A percentile compares a stretch with the other conserved stretches of the same genome.
Conservation (phyloP, 371 early-diverging fungal species). For the Apophysomyces variabilis region DNA sequence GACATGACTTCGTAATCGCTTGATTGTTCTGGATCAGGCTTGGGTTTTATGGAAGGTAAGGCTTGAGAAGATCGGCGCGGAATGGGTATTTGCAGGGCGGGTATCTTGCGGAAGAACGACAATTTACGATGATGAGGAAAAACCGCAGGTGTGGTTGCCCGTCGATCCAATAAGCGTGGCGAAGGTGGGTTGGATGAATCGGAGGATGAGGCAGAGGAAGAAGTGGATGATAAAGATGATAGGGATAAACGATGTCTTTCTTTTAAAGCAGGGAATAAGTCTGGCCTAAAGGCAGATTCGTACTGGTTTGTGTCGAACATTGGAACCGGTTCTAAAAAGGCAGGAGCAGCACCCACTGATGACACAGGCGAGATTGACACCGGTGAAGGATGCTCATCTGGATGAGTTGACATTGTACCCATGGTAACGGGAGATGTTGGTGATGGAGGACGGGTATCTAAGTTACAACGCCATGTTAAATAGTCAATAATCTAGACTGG, state of each 20-base stretch:
- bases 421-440: constrained; percentile 19
- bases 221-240: constrained; percentile 13
- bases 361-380: constrained; percentile 12
- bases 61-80: constrained; percentile 25
- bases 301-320: constrained; percentile 21
- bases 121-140: constrained; percentile 5
- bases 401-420: constrained; percentile 7
- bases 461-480: neutral
- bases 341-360: constrained; percentile 16
- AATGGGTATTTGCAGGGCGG: constrained; percentile 30
- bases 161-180: constrained; percentile 13
- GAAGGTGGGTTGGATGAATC: constrained; percentile 21
- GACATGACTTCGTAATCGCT: constrained; percentile 22
- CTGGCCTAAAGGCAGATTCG: constrained; percentile 23
- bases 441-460: constrained; percentile 20
- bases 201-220: constrained; percentile 26
- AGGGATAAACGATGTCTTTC: constrained; percentile 12
- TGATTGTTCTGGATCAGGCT: neutral
- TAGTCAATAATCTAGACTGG: neutral
- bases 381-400: constrained; percentile 13
- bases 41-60: constrained; percentile 21
- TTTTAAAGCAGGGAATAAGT: constrained; percentile 23
- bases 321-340: constrained; percentile 35
- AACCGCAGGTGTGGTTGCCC: constrained; percentile 10
- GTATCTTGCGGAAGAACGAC: constrained; percentile 20